These are phyloP conservation scores for Monotropa hypopitys DNA, from an alignment of 179 eudicot genomes.

Conservation along the genomic window DNA sequence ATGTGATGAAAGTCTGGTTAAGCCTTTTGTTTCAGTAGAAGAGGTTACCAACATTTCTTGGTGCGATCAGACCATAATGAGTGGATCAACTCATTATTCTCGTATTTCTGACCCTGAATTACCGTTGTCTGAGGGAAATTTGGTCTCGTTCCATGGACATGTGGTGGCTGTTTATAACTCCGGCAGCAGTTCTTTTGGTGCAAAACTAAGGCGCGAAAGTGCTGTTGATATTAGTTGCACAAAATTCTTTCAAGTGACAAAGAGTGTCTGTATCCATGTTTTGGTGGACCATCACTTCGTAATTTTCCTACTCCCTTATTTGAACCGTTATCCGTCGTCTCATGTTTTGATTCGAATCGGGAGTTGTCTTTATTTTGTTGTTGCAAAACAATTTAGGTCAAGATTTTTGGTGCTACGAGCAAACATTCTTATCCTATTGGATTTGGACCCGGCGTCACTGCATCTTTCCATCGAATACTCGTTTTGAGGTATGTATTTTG, in stretches of 20 bases:
- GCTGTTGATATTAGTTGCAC: slow-evolving; percentile 18
- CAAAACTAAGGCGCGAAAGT: slow-evolving; percentile 13
- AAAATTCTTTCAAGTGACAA: slow-evolving; percentile 19
- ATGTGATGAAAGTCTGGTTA: slow-evolving; percentile 17
- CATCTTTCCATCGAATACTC: slow-evolving; percentile 63
- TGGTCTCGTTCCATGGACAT: slow-evolving; percentile 52
- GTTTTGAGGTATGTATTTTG: slow-evolving; percentile 37
- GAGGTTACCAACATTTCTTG: slow-evolving; percentile 13
- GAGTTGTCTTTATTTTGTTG: slow-evolving; percentile 12
- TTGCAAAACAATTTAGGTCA: slow-evolving; percentile 33
- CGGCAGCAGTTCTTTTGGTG: slow-evolving; percentile 13
- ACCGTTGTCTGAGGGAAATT: slow-evolving; percentile 49
- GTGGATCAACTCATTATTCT: slow-evolving; percentile 18
- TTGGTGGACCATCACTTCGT: slow-evolving; percentile 46
- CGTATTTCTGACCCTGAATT: slow-evolving; percentile 17
- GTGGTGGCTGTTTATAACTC: slow-evolving; percentile 40
- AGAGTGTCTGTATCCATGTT: slow-evolving; percentile 45
- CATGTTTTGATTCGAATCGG: slow-evolving; percentile 5
- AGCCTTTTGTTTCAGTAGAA: slow-evolving; percentile 15
- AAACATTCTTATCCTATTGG: slow-evolving; percentile 55
- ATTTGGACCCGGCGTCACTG: slow-evolving; percentile 60
- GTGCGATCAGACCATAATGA: slow-evolving; percentile 13
- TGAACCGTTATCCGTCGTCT: background rate
- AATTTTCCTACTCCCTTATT: slow-evolving; percentile 13
- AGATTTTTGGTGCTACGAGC: slow-evolving; percentile 34